phyloP scores from a whole-genome alignment of 768 basidiomycete species.

The Phylloporus sp. region DNA sequence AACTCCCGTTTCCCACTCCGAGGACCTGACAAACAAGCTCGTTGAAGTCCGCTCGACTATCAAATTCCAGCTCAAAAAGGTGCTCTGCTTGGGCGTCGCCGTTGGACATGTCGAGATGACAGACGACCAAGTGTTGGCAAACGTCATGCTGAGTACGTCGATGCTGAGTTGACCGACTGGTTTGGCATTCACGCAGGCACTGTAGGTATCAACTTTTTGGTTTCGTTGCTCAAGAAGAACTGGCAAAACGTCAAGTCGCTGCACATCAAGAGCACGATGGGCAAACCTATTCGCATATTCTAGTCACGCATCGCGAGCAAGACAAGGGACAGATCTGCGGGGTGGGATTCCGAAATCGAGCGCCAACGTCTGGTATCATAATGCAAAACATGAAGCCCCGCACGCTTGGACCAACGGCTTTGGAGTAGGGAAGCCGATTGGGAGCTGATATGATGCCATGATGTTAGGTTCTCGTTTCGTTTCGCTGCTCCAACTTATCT shows the following conservation, averaged over 20 bases:
- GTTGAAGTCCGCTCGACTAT: conserved; percentile 96
- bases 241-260: conserved; percentile 99
- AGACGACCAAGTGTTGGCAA: conserved; percentile 93
- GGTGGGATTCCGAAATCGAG: conserved; percentile 15
- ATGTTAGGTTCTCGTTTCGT: conserved; percentile 20
- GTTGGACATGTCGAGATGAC: conserved; percentile 97
- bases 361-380: conserved; percentile 39
- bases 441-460: conserved; percentile 66
- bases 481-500: conserved; percentile 10
- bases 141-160: conserved; percentile 90
- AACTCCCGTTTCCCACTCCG: conserved; percentile 88
- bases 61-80: conserved; percentile 99
- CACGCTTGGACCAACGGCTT: conserved; percentile 97
- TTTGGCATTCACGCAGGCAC: conserved; percentile 5
- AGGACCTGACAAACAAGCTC: conserved; percentile 88
- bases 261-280: conserved; percentile 99
- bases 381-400: conserved; percentile 96
- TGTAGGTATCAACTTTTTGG: conserved; percentile 97
- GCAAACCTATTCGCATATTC: conserved; percentile 94
- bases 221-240: conserved; percentile 98
- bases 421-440: conserved; percentile 70
- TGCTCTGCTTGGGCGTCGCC: conserved; percentile 97
- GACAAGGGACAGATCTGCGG: conserved; percentile 9
- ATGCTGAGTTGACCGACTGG: neutral
- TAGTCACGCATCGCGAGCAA: conserved; percentile 33